Percentiles rank a stretch among this genome's conserved stretches.
These are phyloP conservation scores for Aspergillus terreus DNA, from an alignment of 2,329 filamentous ascomycete genomes.

Conservation along the genomic window DNA sequence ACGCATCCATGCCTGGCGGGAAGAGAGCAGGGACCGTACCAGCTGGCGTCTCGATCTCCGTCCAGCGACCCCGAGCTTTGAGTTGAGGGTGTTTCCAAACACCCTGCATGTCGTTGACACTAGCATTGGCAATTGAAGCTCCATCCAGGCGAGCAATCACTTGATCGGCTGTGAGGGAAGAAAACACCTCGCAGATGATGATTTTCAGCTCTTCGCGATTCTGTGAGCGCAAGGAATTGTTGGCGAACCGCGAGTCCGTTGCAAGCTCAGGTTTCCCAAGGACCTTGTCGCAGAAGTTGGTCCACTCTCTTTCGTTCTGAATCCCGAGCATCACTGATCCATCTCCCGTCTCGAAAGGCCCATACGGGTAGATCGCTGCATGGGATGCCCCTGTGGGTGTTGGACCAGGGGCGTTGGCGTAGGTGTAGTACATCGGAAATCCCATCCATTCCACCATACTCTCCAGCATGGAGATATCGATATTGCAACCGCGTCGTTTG, in stretches of 20 bases:
- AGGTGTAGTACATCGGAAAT: conserved; percentile 55
- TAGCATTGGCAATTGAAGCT: conserved; percentile 54
- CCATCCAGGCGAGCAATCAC: conserved; percentile 44
- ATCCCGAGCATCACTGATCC: conserved; percentile 55
- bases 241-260: conserved; percentile 46
- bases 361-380: conserved; percentile 55
- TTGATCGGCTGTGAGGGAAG: conserved; percentile 35
- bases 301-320: conserved; percentile 58
- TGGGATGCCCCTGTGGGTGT: conserved; percentile 50
- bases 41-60: conserved; percentile 46
- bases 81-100: conserved; percentile 55
- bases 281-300: conserved; percentile 46
- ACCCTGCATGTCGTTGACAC: conserved; percentile 53
- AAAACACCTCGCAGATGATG: conserved; percentile 46
- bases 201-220: conserved; percentile 46
- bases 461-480: conserved; percentile 59
- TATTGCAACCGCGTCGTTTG: conserved; percentile 42
- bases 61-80: conserved; percentile 49
- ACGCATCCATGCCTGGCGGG: conserved; percentile 44
- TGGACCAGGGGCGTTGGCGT: conserved; percentile 43
- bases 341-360: conserved; percentile 50
- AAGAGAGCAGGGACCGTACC: conserved; percentile 49
- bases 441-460: conserved; percentile 59
- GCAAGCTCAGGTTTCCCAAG: conserved; percentile 42
- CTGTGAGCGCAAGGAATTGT: conserved; percentile 44